These are phyloP conservation scores for Phytophthora cajani DNA, from an alignment of 352 stramenopile genomes.

Conservation along the genomic window DNA sequence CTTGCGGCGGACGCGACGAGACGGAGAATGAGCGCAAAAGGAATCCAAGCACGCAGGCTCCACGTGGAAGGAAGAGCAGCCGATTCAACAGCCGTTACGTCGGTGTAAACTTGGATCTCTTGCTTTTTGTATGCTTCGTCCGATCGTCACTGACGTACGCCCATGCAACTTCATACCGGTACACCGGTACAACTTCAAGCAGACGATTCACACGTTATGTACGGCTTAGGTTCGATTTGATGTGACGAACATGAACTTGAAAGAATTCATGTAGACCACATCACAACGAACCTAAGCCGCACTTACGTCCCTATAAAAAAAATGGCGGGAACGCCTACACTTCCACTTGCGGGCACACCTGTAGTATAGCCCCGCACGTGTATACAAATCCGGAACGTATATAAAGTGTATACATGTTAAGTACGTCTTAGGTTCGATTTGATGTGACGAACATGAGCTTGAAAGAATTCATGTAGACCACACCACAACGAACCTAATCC, in stretches of 20 bases:
- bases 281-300: neutral
- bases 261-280: neutral
- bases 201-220: neutral
- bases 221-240: neutral
- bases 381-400: no score
- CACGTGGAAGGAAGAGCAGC: conserved; percentile 24
- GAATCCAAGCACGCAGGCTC: neutral
- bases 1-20: conserved; percentile 10
- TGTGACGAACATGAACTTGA: no score
- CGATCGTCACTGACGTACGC: conserved; percentile 13
- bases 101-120: conserved; percentile 18
- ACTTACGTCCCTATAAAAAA: neutral
- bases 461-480: neutral
- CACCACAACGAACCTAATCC: conserved; percentile 1
- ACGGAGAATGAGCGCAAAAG: conserved; percentile 19
- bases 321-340: no score
- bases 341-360: conserved; percentile 4
- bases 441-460: no score
- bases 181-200: conserved; percentile 1
- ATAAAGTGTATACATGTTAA: no score
- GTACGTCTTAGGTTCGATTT: no score
- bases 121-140: conserved; percentile 21
- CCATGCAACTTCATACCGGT: neutral
- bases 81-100: conserved; percentile 22
- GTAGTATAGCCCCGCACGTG: no score